A percentile compares a stretch with the other conserved stretches of the same genome.
These are phyloP conservation scores for Arthromyces matolae DNA, from an alignment of 768 basidiomycete species.

Conservation along the genomic window DNA sequence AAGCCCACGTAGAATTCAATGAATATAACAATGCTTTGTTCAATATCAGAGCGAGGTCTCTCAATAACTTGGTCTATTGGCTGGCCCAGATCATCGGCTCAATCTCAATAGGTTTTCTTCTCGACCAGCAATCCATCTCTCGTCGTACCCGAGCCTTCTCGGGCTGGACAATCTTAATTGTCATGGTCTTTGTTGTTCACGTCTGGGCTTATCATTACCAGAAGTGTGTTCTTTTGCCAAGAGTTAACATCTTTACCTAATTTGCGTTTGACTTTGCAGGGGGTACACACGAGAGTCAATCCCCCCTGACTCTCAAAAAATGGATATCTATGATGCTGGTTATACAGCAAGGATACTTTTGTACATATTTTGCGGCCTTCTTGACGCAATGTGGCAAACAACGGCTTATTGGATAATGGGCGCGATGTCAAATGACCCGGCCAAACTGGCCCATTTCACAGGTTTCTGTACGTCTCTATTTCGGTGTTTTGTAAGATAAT, in stretches of 20 bases:
- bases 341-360: slow-evolving; percentile 58
- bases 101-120: slow-evolving; percentile 61
- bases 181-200: slow-evolving; percentile 66
- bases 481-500: neutral
- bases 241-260: neutral
- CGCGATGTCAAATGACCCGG: slow-evolving; percentile 80
- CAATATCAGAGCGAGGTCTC: slow-evolving; percentile 71
- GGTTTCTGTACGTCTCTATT: slow-evolving; percentile 67
- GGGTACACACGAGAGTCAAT: slow-evolving; percentile 56
- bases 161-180: slow-evolving; percentile 61
- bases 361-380: slow-evolving; percentile 69
- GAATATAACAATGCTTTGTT: slow-evolving; percentile 78
- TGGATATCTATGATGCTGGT: slow-evolving; percentile 54
- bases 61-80: slow-evolving; percentile 83
- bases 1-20: slow-evolving; percentile 59
- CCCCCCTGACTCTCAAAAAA: slow-evolving; percentile 36
- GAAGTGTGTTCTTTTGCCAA: slow-evolving; percentile 34
- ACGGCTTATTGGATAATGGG: slow-evolving; percentile 82
- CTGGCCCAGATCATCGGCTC: slow-evolving; percentile 74
- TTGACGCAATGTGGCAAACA: slow-evolving; percentile 86
- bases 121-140: slow-evolving; percentile 52
- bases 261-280: slow-evolving; percentile 28
- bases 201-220: slow-evolving; percentile 79
- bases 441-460: slow-evolving; percentile 73
- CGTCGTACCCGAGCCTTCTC: slow-evolving; percentile 70